Base-by-base conservation (phyloP, 2,329 filamentous ascomycete genomes). In the Aspergillus versicolor region DNA sequence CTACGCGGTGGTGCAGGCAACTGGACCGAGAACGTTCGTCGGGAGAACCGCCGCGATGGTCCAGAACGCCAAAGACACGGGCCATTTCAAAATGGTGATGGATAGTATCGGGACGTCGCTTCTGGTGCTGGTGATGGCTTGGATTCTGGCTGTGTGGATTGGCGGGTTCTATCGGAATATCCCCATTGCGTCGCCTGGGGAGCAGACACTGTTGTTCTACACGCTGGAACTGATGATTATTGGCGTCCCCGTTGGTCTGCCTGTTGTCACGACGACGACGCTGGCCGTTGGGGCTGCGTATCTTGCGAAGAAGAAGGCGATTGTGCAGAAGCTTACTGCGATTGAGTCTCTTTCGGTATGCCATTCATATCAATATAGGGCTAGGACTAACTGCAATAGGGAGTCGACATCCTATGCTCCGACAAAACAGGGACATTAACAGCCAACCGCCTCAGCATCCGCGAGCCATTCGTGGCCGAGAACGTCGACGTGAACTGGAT, bases 41-140 rank as follows among this genome's bases (percentile, higher is more conserved):
- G 88, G 88, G 73, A 85, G 85, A 70, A 91, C 88, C 64, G 88
- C 88, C 44, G 83, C 82, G 60, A 83, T 91, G 63, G 88, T 91
- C 47, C 84, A 89, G 75, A 86, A 87, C 57, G 88, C 88, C 60
- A 83, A 88, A 75, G 88, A 90, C 69, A 86, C 88, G 70, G 88
- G 88, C 70, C 87, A 90, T 75, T 90, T 90, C 80, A 90, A 91
- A 79, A 85, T 88, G 57, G 89, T 91, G 77, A 91, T 91, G 88
- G 87, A 91, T 79, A 88, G 84, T 64, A 91, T 91, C 67, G 88
- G 88, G 72, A 89, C 87, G 22, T 81, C 85, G 56, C 81, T 92
- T 51, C 79, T 92, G 65, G 84, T 91, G 62, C 80, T 91, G 48
- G 88, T 91, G 73, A 87, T 91, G 76, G 87, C 88, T 72, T 91